A percentile compares a stretch with the other conserved stretches of the same genome.
Evolutionary conservation across 2,329 filamentous ascomycete genomes (phyloP).

Genomic region (Plectosphaerella sp.): DNA sequence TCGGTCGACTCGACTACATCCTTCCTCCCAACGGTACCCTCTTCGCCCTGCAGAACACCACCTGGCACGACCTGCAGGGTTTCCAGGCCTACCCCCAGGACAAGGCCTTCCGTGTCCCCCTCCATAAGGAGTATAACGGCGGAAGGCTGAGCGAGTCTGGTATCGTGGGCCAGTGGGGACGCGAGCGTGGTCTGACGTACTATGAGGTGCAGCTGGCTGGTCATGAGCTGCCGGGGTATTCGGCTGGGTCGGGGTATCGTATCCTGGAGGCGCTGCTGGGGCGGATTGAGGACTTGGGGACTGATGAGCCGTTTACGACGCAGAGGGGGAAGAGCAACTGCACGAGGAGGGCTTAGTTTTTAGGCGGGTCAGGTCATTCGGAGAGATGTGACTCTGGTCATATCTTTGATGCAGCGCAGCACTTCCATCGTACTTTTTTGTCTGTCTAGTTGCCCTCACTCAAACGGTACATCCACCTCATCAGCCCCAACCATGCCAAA

Average conservation of each 20-base stretch:
- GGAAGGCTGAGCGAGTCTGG: slow-evolving; percentile 7
- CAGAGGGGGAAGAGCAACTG: not conserved
- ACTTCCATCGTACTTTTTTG: too few relatives aligned
- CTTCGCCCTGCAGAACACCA: slow-evolving; percentile 67
- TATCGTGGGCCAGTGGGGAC: slow-evolving; percentile 8
- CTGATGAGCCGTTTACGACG: slow-evolving; percentile 5
- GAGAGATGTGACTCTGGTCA: too few relatives aligned
- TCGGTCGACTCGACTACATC: slow-evolving; percentile 42
- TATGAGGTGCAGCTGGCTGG: slow-evolving; percentile 10
- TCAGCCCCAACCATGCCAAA: not conserved
- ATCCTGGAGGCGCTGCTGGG: slow-evolving; percentile 20
- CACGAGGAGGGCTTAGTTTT: not conserved
- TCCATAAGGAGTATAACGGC: slow-evolving; percentile 23
- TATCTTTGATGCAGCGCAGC: too few relatives aligned
- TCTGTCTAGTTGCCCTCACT: not conserved
- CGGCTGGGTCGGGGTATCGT: slow-evolving; percentile 20
- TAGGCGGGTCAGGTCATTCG: too few relatives aligned
- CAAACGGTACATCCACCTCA: not conserved
- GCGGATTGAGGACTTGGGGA: slow-evolving; percentile 16
- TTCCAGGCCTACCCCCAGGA: slow-evolving; percentile 46
- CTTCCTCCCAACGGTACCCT: slow-evolving; percentile 60
- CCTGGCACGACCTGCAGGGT: slow-evolving; percentile 61
- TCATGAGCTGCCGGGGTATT: slow-evolving; percentile 21
- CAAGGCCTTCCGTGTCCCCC: slow-evolving; percentile 7
- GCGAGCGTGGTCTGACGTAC: slow-evolving; percentile 13